Percentiles rank a stretch among this genome's conserved stretches.
Conservation (phyloP, 148 eudicot species). For the Cornus suecica region DNA sequence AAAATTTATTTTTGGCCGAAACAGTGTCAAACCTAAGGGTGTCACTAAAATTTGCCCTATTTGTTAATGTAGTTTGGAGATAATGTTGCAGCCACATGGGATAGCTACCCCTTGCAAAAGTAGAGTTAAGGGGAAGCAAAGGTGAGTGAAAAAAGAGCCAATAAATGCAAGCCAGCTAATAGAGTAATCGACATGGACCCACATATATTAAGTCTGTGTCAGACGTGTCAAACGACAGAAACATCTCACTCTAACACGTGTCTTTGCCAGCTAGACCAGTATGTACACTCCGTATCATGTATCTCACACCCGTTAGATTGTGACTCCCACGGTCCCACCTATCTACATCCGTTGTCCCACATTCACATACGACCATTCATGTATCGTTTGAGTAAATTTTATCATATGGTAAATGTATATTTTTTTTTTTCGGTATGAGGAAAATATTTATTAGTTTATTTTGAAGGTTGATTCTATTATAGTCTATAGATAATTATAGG, state of each 20-base stretch:
- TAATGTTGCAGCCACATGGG: neutral
- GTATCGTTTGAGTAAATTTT: too few relatives aligned
- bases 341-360: neutral
- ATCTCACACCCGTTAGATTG: constrained; percentile 5
- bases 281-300: neutral
- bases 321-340: too few relatives aligned
- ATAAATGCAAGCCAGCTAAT: constrained; percentile 9
- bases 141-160: neutral
- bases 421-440: too few relatives aligned
- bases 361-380: too few relatives aligned
- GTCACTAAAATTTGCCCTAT: too few relatives aligned
- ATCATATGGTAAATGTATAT: too few relatives aligned
- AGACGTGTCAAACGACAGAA: neutral
- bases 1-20: too few relatives aligned
- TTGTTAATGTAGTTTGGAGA: too few relatives aligned
- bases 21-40: too few relatives aligned
- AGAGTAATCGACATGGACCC: neutral
- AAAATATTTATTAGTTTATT: too few relatives aligned
- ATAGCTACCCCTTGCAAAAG: neutral
- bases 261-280: neutral
- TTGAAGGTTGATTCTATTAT: too few relatives aligned
- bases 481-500: too few relatives aligned
- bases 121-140: neutral
- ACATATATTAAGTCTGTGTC: neutral
- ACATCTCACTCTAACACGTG: constrained; percentile 5